phyloP scores from a whole-genome alignment of 2,329 filamentous ascomycete species.

The Phoma sp. region DNA sequence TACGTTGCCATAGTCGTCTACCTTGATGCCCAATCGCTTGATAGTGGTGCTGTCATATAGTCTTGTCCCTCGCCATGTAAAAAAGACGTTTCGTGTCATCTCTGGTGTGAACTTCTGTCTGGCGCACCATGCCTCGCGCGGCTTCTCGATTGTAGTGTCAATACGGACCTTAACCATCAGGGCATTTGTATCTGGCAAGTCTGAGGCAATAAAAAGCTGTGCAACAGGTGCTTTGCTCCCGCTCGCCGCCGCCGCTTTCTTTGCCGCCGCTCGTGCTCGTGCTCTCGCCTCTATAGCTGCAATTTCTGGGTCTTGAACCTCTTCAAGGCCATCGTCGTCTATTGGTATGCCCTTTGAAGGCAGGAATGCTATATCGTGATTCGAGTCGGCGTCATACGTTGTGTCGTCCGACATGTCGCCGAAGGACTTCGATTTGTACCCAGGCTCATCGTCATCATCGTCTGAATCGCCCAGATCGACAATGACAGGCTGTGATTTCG shows the following conservation, averaged over 20 bases:
- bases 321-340: constrained; percentile 36
- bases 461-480: constrained; percentile 38
- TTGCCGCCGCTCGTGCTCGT: constrained; percentile 30
- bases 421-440: constrained; percentile 18
- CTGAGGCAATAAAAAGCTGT: constrained; percentile 72
- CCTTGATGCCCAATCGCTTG: constrained; percentile 56
- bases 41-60: constrained; percentile 77
- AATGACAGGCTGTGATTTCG: constrained; percentile 22
- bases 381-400: background rate
- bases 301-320: constrained; percentile 39
- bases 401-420: background rate
- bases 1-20: constrained; percentile 51
- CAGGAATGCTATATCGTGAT: constrained; percentile 14
- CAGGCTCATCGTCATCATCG: constrained; percentile 26
- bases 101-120: constrained; percentile 64
- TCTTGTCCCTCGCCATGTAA: constrained; percentile 79
- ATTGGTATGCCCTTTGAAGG: constrained; percentile 15
- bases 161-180: constrained; percentile 72
- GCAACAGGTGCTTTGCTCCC: constrained; percentile 51
- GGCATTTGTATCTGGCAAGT: constrained; percentile 66
- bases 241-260: constrained; percentile 18
- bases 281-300: constrained; percentile 40
- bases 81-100: constrained; percentile 66
- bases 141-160: constrained; percentile 70
- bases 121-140: constrained; percentile 73